These are phyloP conservation scores for Paradendryphiella salina DNA, from an alignment of 2,329 filamentous ascomycete species.

Conservation along the genomic window DNA sequence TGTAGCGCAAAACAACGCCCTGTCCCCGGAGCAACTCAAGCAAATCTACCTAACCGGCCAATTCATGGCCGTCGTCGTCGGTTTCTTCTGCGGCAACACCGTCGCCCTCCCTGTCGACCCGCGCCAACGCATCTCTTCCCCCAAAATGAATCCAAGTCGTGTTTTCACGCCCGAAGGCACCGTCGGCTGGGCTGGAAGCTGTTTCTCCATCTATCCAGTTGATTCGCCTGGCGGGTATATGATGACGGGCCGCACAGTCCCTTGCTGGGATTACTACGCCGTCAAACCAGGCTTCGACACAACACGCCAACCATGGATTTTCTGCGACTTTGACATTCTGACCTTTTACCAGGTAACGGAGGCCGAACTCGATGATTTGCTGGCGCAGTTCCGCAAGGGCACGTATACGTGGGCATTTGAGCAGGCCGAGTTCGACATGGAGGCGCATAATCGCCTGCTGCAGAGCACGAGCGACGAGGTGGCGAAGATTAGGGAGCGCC, in stretches of 20 bases:
- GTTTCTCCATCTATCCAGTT: conserved; percentile 60
- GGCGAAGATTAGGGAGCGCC: conserved; percentile 49
- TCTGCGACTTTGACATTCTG: conserved; percentile 61
- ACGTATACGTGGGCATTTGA: conserved; percentile 58
- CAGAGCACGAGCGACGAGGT: conserved; percentile 54
- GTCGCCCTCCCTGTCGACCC: conserved; percentile 59
- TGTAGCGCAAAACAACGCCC: conserved; percentile 58
- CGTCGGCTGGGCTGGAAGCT: conserved; percentile 60
- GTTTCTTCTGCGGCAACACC: conserved; percentile 60
- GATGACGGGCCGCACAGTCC: conserved; percentile 58
- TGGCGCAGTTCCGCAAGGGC: conserved; percentile 56
- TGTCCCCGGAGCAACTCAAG: conserved; percentile 54
- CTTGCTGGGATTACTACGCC: conserved; percentile 58
- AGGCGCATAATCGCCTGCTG: conserved; percentile 57
- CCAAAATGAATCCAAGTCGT: conserved; percentile 61
- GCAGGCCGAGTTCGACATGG: conserved; percentile 59
- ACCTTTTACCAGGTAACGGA: conserved; percentile 60
- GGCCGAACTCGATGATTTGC: conserved; percentile 54
- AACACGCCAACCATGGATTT: conserved; percentile 63
- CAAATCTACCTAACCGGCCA: conserved; percentile 56
- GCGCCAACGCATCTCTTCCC: conserved; percentile 57
- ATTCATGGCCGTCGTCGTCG: conserved; percentile 58
- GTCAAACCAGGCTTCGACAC: conserved; percentile 55
- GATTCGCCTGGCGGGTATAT: conserved; percentile 62
- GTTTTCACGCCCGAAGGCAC: conserved; percentile 62